Percentiles rank a stretch among this genome's conserved stretches.
Conservation (phyloP, 2,329 filamentous ascomycete genomes). For the Fusarium veterinarium region DNA sequence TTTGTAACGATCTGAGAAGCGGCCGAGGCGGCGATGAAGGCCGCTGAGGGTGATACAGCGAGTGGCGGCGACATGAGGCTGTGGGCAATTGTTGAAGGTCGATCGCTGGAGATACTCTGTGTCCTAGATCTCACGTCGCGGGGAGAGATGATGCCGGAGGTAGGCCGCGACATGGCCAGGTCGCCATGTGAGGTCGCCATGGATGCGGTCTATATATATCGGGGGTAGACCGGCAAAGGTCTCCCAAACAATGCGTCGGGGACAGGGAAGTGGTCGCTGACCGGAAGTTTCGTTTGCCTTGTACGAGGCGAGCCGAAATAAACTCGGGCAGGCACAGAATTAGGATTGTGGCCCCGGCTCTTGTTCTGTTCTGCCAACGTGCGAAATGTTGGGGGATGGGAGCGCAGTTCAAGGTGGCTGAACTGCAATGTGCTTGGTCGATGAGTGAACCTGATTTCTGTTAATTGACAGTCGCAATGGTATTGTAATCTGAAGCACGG, state of each 20-base stretch:
- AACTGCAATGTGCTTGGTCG: conserved; percentile 15
- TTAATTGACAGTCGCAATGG: conserved; percentile 37
- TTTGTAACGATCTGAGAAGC: conserved; percentile 93
- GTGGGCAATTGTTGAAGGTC: conserved; percentile 69
- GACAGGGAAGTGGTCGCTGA: conserved; percentile 31
- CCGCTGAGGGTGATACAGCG: conserved; percentile 78
- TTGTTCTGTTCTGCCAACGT: conserved; percentile 22
- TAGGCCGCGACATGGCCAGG: conserved; percentile 47
- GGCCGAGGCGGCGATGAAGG: conserved; percentile 88
- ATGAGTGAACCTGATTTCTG: conserved; percentile 37
- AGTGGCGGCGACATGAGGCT: conserved; percentile 74
- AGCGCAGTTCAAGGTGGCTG: conserved; percentile 33
- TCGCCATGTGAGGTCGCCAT: conserved; percentile 47
- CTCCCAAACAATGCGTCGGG: conserved; percentile 31
- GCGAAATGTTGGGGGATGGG: conserved; percentile 17
- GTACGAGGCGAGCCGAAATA: conserved; percentile 36
- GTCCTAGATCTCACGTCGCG: conserved; percentile 60
- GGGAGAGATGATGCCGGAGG: conserved; percentile 50
- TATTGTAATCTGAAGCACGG: conserved; percentile 25
- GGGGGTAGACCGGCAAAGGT: conserved; percentile 38
- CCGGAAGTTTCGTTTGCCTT: conserved; percentile 28
- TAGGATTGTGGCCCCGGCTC: conserved; percentile 26
- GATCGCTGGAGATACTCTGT: conserved; percentile 77
- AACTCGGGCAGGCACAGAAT: conserved; percentile 31
- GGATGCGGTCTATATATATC: conserved; percentile 39